Evolutionary conservation across 1,139 yeast species (phyloP).

Genomic region (Suhomyces guaymorum): DNA sequence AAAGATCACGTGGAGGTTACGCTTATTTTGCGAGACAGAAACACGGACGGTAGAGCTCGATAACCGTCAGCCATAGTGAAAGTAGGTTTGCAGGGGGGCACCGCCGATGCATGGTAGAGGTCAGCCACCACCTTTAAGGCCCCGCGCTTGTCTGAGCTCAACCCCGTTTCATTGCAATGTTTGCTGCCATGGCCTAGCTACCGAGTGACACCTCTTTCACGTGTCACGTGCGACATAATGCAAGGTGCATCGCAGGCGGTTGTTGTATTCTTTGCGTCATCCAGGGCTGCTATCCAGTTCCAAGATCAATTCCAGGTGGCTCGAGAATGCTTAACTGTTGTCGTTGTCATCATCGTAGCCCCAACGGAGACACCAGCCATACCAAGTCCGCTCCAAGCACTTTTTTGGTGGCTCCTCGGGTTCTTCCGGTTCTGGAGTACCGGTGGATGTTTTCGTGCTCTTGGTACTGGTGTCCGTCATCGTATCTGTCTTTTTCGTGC

Average conservation of each 20-base stretch:
- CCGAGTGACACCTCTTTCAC: background rate
- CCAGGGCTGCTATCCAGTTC: constrained; percentile 1
- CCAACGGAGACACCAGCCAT: constrained; percentile 50
- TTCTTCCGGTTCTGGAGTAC: constrained; percentile 7
- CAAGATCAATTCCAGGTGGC: background rate
- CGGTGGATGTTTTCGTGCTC: constrained; percentile 10
- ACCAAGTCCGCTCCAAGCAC: constrained; percentile 48
- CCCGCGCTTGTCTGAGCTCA: background rate
- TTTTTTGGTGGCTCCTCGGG: constrained; percentile 27
- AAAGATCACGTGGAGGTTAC: constrained; percentile 5
- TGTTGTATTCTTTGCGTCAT: background rate
- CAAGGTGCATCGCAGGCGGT: no score
- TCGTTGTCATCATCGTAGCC: constrained; percentile 24
- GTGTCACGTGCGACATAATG: background rate
- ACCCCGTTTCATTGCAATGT: background rate
- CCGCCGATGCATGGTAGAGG: no score
- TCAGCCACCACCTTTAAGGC: no score
- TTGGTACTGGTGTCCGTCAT: constrained; percentile 4
- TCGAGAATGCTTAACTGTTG: background rate
- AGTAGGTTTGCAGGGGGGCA: no score
- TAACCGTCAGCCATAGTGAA: no score
- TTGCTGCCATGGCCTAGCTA: no score
- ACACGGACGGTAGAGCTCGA: no score
- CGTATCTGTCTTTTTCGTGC: no score
- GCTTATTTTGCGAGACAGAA: no score